These are phyloP conservation scores for Magnaporthales sp. DNA, from an alignment of 2,329 filamentous ascomycete species.

Conservation along the genomic window DNA sequence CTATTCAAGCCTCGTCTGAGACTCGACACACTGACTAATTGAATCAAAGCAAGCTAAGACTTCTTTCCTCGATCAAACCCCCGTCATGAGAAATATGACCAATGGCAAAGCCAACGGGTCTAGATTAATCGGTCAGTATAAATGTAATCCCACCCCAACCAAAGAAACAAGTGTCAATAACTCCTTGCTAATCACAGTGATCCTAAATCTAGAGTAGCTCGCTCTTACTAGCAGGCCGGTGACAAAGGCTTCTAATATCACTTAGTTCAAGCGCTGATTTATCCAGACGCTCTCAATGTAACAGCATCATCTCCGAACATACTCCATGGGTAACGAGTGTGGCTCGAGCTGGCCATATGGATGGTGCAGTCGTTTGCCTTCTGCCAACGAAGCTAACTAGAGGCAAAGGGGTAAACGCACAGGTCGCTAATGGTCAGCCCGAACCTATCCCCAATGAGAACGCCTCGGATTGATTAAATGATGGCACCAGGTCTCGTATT, in stretches of 20 bases:
- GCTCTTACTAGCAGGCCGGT: not conserved
- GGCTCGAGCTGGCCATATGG: not conserved
- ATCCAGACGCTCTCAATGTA: not conserved
- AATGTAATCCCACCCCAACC: not conserved
- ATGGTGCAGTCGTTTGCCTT: not conserved
- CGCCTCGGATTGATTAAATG: not conserved
- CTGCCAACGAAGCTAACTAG: not conserved
- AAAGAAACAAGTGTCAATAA: not conserved
- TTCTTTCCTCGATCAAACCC: not conserved
- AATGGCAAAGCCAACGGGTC: not conserved
- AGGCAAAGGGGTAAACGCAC: not conserved
- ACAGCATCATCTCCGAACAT: no score
- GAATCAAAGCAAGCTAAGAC: not conserved
- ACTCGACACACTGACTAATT: not conserved
- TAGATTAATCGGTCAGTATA: not conserved
- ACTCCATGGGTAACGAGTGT: no score
- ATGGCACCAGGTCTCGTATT: conserved; percentile 1
- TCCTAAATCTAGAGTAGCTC: not conserved
- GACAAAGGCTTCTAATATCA: not conserved
- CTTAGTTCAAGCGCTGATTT: not conserved
- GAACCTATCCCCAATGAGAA: not conserved
- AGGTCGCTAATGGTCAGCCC: not conserved
- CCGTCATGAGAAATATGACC: not conserved
- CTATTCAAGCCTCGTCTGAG: not conserved
- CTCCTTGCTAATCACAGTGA: not conserved